Base-by-base conservation (phyloP, 805 yeast genomes). In the Clavispora asparagi region DNA sequence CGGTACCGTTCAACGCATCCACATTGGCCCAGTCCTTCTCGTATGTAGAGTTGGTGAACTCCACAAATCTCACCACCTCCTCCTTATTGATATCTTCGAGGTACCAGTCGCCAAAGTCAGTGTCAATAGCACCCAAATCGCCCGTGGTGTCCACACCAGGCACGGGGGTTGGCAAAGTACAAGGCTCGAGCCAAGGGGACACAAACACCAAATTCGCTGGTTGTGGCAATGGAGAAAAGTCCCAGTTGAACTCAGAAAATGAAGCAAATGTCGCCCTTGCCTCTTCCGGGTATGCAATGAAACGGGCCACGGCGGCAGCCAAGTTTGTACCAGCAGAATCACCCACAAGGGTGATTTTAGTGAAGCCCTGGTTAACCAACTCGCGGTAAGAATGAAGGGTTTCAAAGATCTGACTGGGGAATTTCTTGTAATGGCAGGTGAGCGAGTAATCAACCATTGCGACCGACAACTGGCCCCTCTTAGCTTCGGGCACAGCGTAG, bases 161-260 rank as follows among this genome's bases (percentile, higher is more conserved):
- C 17, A 51, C 57, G 5, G 63, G 46, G 13, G 61, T 45, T 5
- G 67, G 61, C 13, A 25, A 32, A 9, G 60, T 56, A 36, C 50
- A 49, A 7, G 73, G 71, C 46, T 67, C 60, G 28, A 64, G 62
- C 73, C 73, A 68, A 12, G 73, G 72, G 37, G 69, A 62, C 10
- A 63, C 46, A 40, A 65, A 54, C 3, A 65, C 48, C 32, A 61
- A 47, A 3, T 65, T 55, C 17, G 51, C 52, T 6, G 71, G 72
- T 50, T 65, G 66, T 2, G 61, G 60, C 45, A 61, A 48, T 1
- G 53, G 44, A 4, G 53, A 47, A 27, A 46, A 47, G 45, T 50
- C 50, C 55, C 58, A 59, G 5, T 35, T 42, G 38, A 60, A 59
- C 23, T 58, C 51, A 12, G 56, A 47, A 45, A 49, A 62, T 11